These are phyloP conservation scores for Emericellopsis atlantica DNA, from an alignment of 2,329 filamentous ascomycete species.

Conservation along the genomic window DNA sequence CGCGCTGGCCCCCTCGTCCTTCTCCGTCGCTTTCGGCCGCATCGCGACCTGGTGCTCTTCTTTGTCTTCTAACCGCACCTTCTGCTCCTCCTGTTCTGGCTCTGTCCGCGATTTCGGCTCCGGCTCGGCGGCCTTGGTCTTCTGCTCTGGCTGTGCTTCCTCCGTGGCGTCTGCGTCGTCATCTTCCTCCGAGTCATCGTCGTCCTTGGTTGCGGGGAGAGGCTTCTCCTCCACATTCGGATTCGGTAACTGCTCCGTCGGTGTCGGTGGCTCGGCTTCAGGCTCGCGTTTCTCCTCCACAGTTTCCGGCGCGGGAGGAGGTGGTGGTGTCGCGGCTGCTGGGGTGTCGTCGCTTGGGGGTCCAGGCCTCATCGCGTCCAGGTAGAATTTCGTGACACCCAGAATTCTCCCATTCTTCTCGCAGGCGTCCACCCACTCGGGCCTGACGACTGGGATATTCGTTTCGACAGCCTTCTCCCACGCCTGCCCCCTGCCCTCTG, in stretches of 20 bases:
- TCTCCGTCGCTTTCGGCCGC: conserved; percentile 21
- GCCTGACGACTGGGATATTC: conserved; percentile 93
- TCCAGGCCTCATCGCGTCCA: conserved; percentile 57
- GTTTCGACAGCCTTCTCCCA: conserved; percentile 98
- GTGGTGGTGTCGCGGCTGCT: conserved; percentile 10
- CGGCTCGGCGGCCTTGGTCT: conserved; percentile 4
- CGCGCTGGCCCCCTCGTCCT: conserved; percentile 18
- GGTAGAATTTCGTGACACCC: conserved; percentile 88
- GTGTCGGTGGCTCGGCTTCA: conserved; percentile 1
- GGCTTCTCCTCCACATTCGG: conserved; percentile 4
- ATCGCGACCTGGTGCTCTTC: conserved; percentile 40
- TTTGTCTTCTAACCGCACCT: conserved; percentile 41
- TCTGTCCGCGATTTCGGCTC: conserved; percentile 14
- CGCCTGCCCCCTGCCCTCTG: conserved; percentile 73
- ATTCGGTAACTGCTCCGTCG: not conserved
- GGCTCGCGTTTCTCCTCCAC: not conserved
- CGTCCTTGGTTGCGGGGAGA: conserved; percentile 12
- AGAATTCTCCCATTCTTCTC: conserved; percentile 86
- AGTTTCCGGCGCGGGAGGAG: conserved; percentile 21
- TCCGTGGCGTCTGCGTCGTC: conserved; percentile 8
- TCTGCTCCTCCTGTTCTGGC: conserved; percentile 34
- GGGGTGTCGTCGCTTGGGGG: conserved; percentile 22
- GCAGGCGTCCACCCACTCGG: conserved; percentile 96
- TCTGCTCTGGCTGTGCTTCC: conserved; percentile 9
- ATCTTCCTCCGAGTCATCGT: conserved; percentile 10